phyloP scores from a whole-genome alignment of 176 grass and related monocot species.

The Phoenix roebelenii region DNA sequence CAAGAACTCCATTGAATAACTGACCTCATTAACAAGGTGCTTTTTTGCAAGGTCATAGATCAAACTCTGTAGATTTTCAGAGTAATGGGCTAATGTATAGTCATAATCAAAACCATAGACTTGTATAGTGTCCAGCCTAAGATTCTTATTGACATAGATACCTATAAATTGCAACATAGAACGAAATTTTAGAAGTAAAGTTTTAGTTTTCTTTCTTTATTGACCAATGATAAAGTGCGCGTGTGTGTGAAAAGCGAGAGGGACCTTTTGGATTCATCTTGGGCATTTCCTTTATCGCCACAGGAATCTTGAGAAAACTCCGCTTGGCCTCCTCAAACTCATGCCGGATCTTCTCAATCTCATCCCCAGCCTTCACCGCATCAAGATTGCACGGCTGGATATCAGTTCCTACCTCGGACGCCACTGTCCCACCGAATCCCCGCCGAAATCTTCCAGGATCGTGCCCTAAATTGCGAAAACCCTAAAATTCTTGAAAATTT shows the following conservation, averaged over 20 bases:
- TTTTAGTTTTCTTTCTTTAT: background rate
- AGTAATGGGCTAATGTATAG: constrained; percentile 90
- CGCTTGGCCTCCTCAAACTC: constrained; percentile 81
- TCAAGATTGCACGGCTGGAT: background rate
- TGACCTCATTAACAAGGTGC: constrained; percentile 82
- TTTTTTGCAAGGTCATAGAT: constrained; percentile 95
- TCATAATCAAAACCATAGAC: constrained; percentile 99
- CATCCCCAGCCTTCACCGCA: constrained; percentile 31
- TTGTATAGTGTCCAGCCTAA: constrained; percentile 68
- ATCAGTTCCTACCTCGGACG: background rate
- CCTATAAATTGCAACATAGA: constrained; percentile 26
- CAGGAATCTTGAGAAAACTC: constrained; percentile 77
- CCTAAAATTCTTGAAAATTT: background rate
- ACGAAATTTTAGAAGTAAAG: no score
- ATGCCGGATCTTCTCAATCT: constrained; percentile 69
- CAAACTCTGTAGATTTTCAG: constrained; percentile 61
- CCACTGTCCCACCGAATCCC: constrained; percentile 6
- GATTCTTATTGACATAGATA: constrained; percentile 87
- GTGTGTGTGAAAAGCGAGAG: background rate
- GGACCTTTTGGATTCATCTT: constrained; percentile 78
- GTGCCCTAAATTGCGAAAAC: constrained; percentile 20
- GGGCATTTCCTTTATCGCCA: constrained; percentile 73
- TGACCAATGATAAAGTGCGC: background rate
- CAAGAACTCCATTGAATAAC: background rate
- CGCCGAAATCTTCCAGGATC: background rate